Evolutionary conservation across 2,329 filamentous ascomycete species (phyloP).

Genomic region (Elsinoe fawcettii): DNA sequence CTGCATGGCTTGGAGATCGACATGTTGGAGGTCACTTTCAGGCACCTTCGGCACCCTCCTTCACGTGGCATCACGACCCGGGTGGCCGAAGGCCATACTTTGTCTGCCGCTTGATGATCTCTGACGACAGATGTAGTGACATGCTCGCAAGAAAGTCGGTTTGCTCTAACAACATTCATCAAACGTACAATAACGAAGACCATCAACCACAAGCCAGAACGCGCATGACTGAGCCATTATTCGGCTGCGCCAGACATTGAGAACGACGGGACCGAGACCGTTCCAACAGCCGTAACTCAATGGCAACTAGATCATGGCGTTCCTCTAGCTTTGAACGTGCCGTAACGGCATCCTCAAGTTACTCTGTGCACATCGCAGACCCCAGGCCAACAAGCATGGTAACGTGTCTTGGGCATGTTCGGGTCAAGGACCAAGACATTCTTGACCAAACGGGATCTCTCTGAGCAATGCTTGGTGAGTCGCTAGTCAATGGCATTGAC

Average conservation of each 20-base stretch:
- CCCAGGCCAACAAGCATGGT: neutral
- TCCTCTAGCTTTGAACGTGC: neutral
- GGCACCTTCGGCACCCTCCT: neutral
- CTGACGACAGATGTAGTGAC: neutral
- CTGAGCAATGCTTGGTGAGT: neutral
- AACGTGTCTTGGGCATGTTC: constrained; percentile 5
- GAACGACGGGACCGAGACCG: neutral
- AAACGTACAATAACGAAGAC: neutral
- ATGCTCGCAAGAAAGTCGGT: neutral
- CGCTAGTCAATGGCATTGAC: neutral
- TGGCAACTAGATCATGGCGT: constrained; percentile 7
- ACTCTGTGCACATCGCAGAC: neutral
- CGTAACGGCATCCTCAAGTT: neutral
- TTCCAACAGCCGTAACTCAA: constrained; percentile 7
- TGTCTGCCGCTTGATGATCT: neutral
- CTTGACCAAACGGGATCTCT: neutral
- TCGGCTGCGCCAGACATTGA: neutral
- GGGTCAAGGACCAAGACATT: neutral
- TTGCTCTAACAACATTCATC: neutral
- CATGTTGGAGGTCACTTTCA: neutral
- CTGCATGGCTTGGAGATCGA: neutral
- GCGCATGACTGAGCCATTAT: neutral
- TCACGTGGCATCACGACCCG: neutral
- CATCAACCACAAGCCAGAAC: neutral
- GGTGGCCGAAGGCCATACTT: neutral